These are phyloP conservation scores for Solanum okadae DNA, from an alignment of 257 asterid species.

Conservation along the genomic window DNA sequence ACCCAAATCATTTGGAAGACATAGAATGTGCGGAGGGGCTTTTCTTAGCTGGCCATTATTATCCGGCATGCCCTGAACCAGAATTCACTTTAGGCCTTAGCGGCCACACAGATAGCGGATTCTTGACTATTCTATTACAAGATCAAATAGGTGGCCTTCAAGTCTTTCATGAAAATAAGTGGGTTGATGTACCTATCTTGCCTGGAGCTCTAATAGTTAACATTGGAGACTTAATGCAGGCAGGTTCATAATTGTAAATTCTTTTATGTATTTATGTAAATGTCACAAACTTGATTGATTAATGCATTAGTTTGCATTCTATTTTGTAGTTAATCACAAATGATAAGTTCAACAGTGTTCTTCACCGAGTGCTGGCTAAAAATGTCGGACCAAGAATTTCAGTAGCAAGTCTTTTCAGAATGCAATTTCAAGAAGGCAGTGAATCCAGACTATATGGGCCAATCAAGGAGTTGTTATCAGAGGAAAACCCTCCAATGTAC, in stretches of 20 bases:
- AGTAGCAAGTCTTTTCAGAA: slow-evolving; percentile 18
- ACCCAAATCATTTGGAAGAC: slow-evolving; percentile 14
- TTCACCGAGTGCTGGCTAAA: slow-evolving; percentile 18
- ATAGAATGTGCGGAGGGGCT: slow-evolving; percentile 21
- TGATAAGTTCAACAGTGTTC: slow-evolving; percentile 3
- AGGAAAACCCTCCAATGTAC: slow-evolving; percentile 31
- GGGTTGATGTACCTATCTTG: slow-evolving; percentile 42
- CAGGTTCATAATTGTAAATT: not conserved
- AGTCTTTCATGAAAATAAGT: slow-evolving; percentile 20
- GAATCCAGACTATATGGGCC: slow-evolving; percentile 14
- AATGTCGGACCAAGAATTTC: slow-evolving; percentile 28
- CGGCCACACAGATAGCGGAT: slow-evolving; percentile 5
- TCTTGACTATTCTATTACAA: slow-evolving; percentile 14
- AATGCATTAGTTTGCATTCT: not conserved
- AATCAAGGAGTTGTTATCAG: slow-evolving; percentile 20
- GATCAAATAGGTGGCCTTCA: slow-evolving; percentile 60
- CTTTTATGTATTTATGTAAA: not conserved
- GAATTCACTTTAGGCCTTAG: slow-evolving; percentile 27
- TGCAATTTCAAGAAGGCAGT: slow-evolving; percentile 3
- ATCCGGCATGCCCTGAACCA: slow-evolving; percentile 36
- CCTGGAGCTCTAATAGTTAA: slow-evolving; percentile 51
- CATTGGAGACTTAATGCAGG: slow-evolving; percentile 64
- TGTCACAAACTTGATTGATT: not conserved
- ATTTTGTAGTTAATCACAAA: slow-evolving; percentile 21
- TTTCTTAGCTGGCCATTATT: slow-evolving; percentile 10